A percentile compares a stretch with the other conserved stretches of the same genome.
phyloP scores from a whole-genome alignment of 2,329 filamentous ascomycete genomes.

The Gliomastix tumulicola region DNA sequence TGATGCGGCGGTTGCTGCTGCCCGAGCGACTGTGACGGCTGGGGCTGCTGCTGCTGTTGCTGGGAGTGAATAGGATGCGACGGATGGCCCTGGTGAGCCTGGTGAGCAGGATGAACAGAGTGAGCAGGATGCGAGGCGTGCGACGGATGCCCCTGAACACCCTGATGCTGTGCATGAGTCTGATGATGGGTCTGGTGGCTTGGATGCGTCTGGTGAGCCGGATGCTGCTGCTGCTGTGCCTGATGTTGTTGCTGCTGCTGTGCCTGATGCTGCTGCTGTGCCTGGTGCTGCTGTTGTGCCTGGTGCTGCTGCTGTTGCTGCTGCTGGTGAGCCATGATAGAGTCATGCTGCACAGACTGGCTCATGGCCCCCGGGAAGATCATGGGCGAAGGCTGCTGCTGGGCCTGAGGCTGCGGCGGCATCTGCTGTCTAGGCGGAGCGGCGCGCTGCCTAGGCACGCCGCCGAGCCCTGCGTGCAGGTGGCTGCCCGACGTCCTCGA shows the following conservation, averaged over 20 bases:
- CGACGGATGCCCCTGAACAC: slow-evolving; percentile 15
- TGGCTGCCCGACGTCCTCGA: slow-evolving; percentile 36
- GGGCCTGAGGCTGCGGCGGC: slow-evolving; percentile 28
- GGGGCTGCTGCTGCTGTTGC: slow-evolving; percentile 21
- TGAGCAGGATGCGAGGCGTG: slow-evolving; percentile 18
- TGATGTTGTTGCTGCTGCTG: slow-evolving; percentile 17
- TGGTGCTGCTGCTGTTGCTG: slow-evolving; percentile 14
- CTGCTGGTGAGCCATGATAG: slow-evolving; percentile 34
- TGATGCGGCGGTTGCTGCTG: slow-evolving; percentile 22
- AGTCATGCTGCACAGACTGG: slow-evolving; percentile 33
- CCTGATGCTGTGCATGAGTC: slow-evolving; percentile 17
- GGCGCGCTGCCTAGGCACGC: slow-evolving; percentile 34
- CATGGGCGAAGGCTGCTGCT: slow-evolving; percentile 27
- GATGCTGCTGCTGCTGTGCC: slow-evolving; percentile 14
- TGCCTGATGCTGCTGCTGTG: slow-evolving; percentile 17
- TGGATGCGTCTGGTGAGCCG: slow-evolving; percentile 16
- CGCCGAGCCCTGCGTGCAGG: slow-evolving; percentile 36
- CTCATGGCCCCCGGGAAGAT: slow-evolving; percentile 27
- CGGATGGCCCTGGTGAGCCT: slow-evolving; percentile 13
- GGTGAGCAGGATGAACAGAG: slow-evolving; percentile 18
- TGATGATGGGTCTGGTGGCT: slow-evolving; percentile 19
- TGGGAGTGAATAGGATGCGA: slow-evolving; percentile 15
- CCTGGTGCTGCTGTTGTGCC: slow-evolving; percentile 16
- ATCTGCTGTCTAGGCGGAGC: slow-evolving; percentile 39
- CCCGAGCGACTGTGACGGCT: slow-evolving; percentile 16